A percentile compares a stretch with the other conserved stretches of the same genome.
phyloP scores from a whole-genome alignment of 352 stramenopile genomes.

The Globisporangium echinulatum region DNA sequence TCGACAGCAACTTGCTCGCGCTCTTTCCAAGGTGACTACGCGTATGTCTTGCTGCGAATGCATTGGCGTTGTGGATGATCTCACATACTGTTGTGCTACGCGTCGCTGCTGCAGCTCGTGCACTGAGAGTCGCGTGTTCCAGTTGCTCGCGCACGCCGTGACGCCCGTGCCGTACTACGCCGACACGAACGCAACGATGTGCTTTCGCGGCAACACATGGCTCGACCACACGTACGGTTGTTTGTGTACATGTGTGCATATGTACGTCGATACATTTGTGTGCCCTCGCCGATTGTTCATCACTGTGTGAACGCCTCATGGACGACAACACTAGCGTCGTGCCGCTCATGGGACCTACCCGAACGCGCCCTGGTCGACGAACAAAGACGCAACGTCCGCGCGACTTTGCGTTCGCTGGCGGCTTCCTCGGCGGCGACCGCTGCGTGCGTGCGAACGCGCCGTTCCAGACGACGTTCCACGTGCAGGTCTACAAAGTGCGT shows the following conservation, averaged over 20 bases:
- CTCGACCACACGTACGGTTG: conserved; percentile 38
- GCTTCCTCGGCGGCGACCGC: conserved; percentile 49
- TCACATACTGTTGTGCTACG: too few relatives aligned
- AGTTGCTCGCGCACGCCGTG: conserved; percentile 63
- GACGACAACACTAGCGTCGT: conserved; percentile 17
- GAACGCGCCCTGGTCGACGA: neutral
- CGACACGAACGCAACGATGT: conserved; percentile 44
- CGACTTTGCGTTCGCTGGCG: conserved; percentile 50
- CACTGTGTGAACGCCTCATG: too few relatives aligned
- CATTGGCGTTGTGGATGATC: too few relatives aligned
- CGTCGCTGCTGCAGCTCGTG: conserved; percentile 19
- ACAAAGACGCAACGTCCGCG: conserved; percentile 3
- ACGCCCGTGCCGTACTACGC: conserved; percentile 55
- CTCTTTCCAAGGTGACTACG: conserved; percentile 41
- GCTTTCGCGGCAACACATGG: conserved; percentile 28
- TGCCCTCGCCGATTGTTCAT: neutral
- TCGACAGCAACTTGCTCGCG: conserved; percentile 28
- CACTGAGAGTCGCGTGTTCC: conserved; percentile 57
- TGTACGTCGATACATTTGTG: neutral
- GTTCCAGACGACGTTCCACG: conserved; percentile 49
- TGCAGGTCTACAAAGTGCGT: conserved; percentile 41
- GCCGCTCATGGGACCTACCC: conserved; percentile 14
- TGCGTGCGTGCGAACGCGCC: conserved; percentile 63
- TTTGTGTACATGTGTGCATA: too few relatives aligned
- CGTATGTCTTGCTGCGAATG: neutral